Percentiles rank a stretch among this genome's conserved stretches.
Evolutionary conservation across 306 rosid species (phyloP).

Genomic region (Trichosanthes truncata): DNA sequence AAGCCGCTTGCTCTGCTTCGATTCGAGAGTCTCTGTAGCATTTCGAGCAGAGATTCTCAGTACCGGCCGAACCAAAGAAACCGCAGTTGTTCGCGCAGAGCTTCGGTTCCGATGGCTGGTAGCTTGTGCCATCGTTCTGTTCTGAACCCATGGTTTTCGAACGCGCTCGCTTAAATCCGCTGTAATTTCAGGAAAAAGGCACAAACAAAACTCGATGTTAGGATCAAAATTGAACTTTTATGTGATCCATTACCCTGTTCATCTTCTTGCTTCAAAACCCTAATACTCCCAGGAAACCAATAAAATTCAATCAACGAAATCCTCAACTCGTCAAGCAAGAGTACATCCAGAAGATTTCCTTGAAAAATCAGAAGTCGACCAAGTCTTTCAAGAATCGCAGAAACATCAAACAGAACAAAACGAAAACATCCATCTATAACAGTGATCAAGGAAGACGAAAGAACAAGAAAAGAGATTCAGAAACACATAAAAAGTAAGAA

Average conservation of each 20-base stretch:
- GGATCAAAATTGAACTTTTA: not conserved
- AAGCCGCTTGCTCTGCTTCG: constrained; percentile 21
- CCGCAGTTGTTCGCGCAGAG: constrained; percentile 61
- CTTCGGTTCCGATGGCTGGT: constrained; percentile 38
- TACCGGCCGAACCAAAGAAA: constrained; percentile 40
- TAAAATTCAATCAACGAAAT: not conserved
- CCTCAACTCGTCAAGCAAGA: not conserved
- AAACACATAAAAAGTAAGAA: not conserved
- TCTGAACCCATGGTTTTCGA: constrained; percentile 33
- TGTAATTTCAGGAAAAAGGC: not conserved
- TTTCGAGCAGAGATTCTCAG: constrained; percentile 49
- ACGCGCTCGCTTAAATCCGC: not conserved
- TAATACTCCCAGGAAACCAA: not conserved
- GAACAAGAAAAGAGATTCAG: not conserved
- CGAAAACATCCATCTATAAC: not conserved
- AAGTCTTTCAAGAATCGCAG: not conserved
- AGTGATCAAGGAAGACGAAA: not conserved
- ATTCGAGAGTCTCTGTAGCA: constrained; percentile 31
- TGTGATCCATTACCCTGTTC: not conserved
- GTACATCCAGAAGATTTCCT: not conserved
- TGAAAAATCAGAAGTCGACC: not conserved
- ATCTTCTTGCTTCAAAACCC: not conserved
- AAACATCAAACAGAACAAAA: not conserved
- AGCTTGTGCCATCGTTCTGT: constrained; percentile 37
- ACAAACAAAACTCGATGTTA: not conserved